Evolutionary conservation across 306 rosid genomes (phyloP), one percentile per base, ranked within the genome.

Genomic region (Abrus pulchellus): DNA sequence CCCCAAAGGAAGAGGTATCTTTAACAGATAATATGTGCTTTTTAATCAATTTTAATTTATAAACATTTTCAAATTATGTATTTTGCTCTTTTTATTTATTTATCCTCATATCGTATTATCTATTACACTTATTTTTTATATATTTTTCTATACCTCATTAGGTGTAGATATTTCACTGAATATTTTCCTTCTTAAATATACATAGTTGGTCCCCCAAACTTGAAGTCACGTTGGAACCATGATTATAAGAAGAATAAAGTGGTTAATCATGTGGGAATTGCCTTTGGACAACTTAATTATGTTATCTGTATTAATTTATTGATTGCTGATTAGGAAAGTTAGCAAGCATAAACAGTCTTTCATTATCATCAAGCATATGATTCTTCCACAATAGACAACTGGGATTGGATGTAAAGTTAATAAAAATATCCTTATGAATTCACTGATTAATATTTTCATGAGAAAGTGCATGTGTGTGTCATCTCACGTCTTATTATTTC

Each of bases 321-420:
- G 83, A 54, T 52, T 50, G 83, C 83, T 83, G 85, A 83, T 76
- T 83, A 84, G 69, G 72, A 83, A 79, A 80, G 87, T 29, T 74
- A 52, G 38, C 43, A 52, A 49, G 9, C 55, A 50, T 61, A 49
- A 68, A 29, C 45, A 20, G 14, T 67, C 43, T 78, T 55, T 55
- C 45, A 34, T 4, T 73, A 13, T 83, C 68, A 54, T 45, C 13
- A 30, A n/a, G 79, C 32, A 68, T 70, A 29, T 7, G 45, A 82
- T 78, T 74, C 73, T 50, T 53, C 40, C 65, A 77, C 57, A 20
- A 2, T 68, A 6, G 36, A 7, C 49, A 62, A 45, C 71, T 75
- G 75, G 14, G 59, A 38, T 56, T 2, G 7, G 72, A 56, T 81
- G 74, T 77, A 72, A 81, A 20, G 73, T 65, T 50, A 20, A 33